phyloP scores from a whole-genome alignment of 805 yeast genomes.

The Lachancea nothofagi region DNA sequence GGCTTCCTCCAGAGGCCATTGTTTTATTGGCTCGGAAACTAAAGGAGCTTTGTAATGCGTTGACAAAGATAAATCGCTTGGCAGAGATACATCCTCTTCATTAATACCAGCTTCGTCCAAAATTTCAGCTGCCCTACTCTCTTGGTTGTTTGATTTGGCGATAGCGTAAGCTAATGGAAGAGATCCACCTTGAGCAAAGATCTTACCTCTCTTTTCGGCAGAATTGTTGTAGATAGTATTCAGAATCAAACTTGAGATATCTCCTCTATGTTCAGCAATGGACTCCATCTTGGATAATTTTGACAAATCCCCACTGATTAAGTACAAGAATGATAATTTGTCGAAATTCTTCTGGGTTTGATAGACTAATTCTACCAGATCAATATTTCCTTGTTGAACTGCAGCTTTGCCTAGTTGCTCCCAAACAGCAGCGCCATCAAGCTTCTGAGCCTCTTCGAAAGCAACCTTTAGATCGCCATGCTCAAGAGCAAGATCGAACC shows the following conservation, averaged over 20 bases:
- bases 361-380: conserved; percentile 77
- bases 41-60: conserved; percentile 45
- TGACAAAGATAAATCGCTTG: conserved; percentile 42
- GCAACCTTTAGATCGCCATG: conserved; percentile 87
- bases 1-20: conserved; percentile 81
- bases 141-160: conserved; percentile 81
- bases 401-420: conserved; percentile 81
- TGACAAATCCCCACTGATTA: conserved; percentile 72
- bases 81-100: conserved; percentile 59
- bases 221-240: conserved; percentile 76
- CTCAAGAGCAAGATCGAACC: conserved; percentile 92
- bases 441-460: conserved; percentile 75
- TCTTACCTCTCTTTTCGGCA: conserved; percentile 65
- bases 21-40: conserved; percentile 39
- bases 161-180: conserved; percentile 87
- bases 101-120: conserved; percentile 63
- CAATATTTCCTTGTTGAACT: conserved; percentile 79
- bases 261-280: conserved; percentile 86
- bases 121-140: conserved; percentile 66
- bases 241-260: conserved; percentile 71
- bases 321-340: conserved; percentile 81
- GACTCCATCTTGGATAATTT: conserved; percentile 79
- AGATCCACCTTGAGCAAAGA: conserved; percentile 73
- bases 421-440: conserved; percentile 70
- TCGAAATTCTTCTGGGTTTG: conserved; percentile 86